Evolutionary conservation across 2,329 filamentous ascomycete species (phyloP).

Genomic region (Hypoxylon sp.): DNA sequence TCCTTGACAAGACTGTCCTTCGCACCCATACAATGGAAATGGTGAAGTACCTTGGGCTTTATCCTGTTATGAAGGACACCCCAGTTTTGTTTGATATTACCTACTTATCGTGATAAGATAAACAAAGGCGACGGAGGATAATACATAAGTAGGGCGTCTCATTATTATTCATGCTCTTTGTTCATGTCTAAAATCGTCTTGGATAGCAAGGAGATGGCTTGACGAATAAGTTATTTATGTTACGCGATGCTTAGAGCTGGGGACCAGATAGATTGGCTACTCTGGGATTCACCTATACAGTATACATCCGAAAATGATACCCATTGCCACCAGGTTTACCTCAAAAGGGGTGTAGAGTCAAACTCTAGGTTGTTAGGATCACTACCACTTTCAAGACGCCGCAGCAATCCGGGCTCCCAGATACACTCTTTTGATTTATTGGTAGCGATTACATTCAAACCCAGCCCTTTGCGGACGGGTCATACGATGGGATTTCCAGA

Average conservation of each 20-base stretch:
- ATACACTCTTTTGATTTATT: neutral
- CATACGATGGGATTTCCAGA: conserved; percentile 22
- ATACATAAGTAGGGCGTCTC: neutral
- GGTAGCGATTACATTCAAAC: neutral
- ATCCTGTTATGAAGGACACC: too few species aligned
- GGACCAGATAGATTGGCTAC: too few species aligned
- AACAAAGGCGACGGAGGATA: neutral
- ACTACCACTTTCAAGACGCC: neutral
- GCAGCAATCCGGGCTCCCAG: neutral
- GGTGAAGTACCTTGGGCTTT: neutral
- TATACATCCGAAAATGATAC: too few species aligned
- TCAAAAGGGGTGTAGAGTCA: too few species aligned
- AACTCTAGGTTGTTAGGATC: too few species aligned
- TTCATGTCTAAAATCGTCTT: neutral
- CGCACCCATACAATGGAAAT: neutral
- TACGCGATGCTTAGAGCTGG: too few species aligned
- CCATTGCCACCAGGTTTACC: too few species aligned
- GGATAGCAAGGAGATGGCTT: neutral
- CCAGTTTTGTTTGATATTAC: neutral
- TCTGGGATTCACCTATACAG: too few species aligned
- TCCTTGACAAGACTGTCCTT: neutral
- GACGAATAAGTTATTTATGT: too few species aligned
- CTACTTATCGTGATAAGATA: neutral
- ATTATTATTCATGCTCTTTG: neutral
- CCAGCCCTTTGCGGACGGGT: conserved; percentile 8